Evolutionary conservation across 176 grass and related monocot genomes (phyloP), one percentile per base, ranked within the genome.

Genomic region (Musa beccarii): DNA sequence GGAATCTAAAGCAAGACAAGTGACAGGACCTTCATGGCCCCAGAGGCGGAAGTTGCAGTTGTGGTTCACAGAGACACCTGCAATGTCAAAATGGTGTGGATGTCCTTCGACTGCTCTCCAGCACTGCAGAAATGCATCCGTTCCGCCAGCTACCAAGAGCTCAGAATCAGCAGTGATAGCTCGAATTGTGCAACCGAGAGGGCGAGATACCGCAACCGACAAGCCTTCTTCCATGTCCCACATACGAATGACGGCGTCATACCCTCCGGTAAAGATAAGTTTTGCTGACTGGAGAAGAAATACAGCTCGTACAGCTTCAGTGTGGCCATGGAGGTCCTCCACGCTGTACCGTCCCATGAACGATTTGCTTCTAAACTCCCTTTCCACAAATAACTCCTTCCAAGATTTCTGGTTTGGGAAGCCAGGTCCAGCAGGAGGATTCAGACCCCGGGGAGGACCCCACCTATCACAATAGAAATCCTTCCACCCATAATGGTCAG

Each of bases 221-320:
- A 91, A 77, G 14, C 94, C 94, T 82, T 93, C 94, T 81, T 97
- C 90, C 84, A 97, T 83, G 69, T 93, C 86, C 94, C 94, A 97
- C 82, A 93, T 85, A 66, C 88, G 88, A 74, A 97, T 52, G 64
- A 78, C 80, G 73, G 86, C 87, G 69, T 97, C 94, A 54, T 90
- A 86, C 28, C 94, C 94, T 57, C 90, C 88, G 10, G 87, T 97
- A 56, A 97, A 97, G 75, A 97, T 89, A 52, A 93, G 78, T 68
- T 90, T 97, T 63, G 80, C 81, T 26, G 88, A 61, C 54, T 71
- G 81, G 51, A 97, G 69, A 81, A 93, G 78, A 75, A 85, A 91
- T 68, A 97, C 90, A 1, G 82, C 73, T 57, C 90, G 94, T 51
- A 93, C 90, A 78, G 92, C 89, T 68, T 97, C 94, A 26, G 65